Base-by-base conservation (phyloP, 2,329 filamentous ascomycete genomes). In the Hypoxylon sp. region DNA sequence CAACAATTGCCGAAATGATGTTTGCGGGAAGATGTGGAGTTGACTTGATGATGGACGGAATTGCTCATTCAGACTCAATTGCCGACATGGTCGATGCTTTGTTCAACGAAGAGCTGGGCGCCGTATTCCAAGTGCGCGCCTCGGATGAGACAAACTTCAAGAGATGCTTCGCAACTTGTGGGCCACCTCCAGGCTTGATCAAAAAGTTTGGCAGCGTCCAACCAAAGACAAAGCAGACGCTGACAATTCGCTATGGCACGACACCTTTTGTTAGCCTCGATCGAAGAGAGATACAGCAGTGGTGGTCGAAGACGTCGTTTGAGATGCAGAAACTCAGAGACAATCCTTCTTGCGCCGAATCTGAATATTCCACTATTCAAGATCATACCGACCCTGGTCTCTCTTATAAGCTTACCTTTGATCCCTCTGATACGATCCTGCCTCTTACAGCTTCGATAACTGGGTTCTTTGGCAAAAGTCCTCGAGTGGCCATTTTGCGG, bases 91-190 rank as follows among this genome's bases (percentile, higher is more conserved):
- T 97, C 9, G 89, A 93, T 60, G 88, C 91, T 0, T 87, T 98
- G n/a, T 98, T 98, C 88, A 98, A 94, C 79, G 96, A 98, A 81
- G 95, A 98, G 79, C 88, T 98, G n/a, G 95, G 95, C 71, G 95
- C 94, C 13, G 92, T 98, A 31, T 98, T 98, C 90, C 95, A 98
- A 81, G 90, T 98, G 58, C 91, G 92, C 74, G 94, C 93, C 80
- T 87, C 88, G 54, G 91, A 98, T 74, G 93, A 97, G 80, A 92
- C 87, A 63, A 90, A 92, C 69, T 98, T 98, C 87, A 92, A 92
- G 76, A 88, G 92, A 66, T 96, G 94, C 78, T 98, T 98, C 78
- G 93, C 94, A 48, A 97, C 93, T 8, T 97, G 93, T 80, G 92
- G 94, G 4, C 93, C 93, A 59, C 93, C 94, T 60, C 86, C 90